Base-by-base conservation (phyloP, 2,329 filamentous ascomycete genomes). In the Sporothrix protearum region DNA sequence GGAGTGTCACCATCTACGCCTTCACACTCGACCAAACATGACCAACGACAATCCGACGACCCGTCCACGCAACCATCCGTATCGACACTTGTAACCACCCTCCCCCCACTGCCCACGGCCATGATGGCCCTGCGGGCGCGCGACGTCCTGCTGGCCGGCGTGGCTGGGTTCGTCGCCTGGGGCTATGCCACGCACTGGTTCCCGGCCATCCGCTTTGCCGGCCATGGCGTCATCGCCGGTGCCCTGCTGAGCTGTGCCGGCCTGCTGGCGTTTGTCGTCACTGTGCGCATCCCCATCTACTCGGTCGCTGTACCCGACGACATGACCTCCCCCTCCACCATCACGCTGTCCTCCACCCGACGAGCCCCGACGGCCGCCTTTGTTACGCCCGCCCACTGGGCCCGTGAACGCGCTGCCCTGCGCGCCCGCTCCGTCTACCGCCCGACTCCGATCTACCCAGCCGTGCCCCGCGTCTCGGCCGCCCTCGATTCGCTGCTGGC, bases 111-210 rank as follows among this genome's bases (percentile, higher is more conserved):
- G 36, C 66, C 19, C 59, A 25, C 59, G 39, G 51, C 59, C 71
- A 89, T 92, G 91, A 66, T 66, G 59, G 89, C 88, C 85, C 85
- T 93, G 83, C 88, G 88, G 85, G 88, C 88, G 83, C 89, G 88
- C 85, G 87, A 94, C 87, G 85, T 90, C 80, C 85, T 88, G 80
- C 80, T 92, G 81, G 89, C 89, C 80, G 87, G 86, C 80, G 80
- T 91, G 79, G 89, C 86, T 80, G 87, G 85, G 80, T 93, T 97
- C 81, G 84, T 97, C 80, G 91, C 93, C 79, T 98, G 95, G 95
- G 92, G 92, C 74, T 91, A 94, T 80, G 87, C 91, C 73, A 90
- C 93, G 76, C 90, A 92, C 83, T 96, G 92, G 90, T 85, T 94
- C 77, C 94, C 95, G 39, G 83, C 89, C 73, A 84, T 98, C 75